phyloP scores from a whole-genome alignment of 805 yeast genomes.

The Yarrowia osloensis region DNA sequence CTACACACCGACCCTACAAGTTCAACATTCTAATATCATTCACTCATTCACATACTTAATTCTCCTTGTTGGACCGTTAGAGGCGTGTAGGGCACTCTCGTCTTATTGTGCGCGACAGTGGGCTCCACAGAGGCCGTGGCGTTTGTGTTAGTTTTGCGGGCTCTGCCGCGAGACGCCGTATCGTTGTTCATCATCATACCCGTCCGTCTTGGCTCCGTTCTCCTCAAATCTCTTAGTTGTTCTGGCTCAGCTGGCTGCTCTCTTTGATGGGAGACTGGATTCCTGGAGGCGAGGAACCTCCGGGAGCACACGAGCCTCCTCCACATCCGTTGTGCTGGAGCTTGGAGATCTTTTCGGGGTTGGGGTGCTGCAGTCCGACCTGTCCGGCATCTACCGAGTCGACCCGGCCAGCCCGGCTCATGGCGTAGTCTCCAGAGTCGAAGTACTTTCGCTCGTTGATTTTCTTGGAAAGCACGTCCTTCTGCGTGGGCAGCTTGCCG shows the following conservation, averaged over 20 bases:
- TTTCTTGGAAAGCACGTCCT: slow-evolving; percentile 72
- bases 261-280: slow-evolving; percentile 27
- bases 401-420: slow-evolving; percentile 50
- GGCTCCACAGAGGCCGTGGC: slow-evolving; percentile 6
- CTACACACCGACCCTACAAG: too few relatives aligned
- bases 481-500: slow-evolving; percentile 81
- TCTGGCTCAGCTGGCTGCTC: slow-evolving; percentile 30
- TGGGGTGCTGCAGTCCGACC: slow-evolving; percentile 39
- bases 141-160: slow-evolving; percentile 28
- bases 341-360: slow-evolving; percentile 37
- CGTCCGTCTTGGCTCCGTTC: neutral
- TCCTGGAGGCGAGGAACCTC: slow-evolving; percentile 17
- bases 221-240: slow-evolving; percentile 1
- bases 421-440: slow-evolving; percentile 92
- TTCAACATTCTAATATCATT: slow-evolving; percentile 7
- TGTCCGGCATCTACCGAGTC: slow-evolving; percentile 41
- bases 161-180: slow-evolving; percentile 24
- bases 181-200: neutral
- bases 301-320: slow-evolving; percentile 8
- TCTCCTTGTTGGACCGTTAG: slow-evolving; percentile 25
- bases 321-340: slow-evolving; percentile 27
- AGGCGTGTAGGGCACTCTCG: neutral
- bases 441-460: slow-evolving; percentile 83
- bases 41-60: slow-evolving; percentile 24
- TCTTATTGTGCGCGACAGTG: slow-evolving; percentile 1